Conservation (phyloP, 1,284 basidiomycete species). For the Blastosporella zonata region DNA sequence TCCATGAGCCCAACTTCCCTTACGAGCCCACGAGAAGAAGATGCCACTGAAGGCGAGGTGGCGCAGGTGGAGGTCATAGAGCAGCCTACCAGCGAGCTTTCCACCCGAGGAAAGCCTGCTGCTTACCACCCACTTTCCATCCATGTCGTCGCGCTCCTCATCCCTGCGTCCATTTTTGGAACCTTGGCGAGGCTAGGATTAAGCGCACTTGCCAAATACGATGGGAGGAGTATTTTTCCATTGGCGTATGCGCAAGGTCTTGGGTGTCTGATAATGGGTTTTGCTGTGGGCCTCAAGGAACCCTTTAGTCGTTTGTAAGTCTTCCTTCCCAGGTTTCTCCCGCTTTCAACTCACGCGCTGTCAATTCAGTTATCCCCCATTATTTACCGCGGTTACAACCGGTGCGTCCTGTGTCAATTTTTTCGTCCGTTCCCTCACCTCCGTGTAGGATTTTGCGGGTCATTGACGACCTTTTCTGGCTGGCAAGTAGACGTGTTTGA, state of each 20-base stretch:
- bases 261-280: slow-evolving; percentile 93
- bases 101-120: slow-evolving; percentile 30
- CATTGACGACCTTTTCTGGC: slow-evolving; percentile 92
- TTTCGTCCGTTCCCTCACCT: neutral
- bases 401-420: slow-evolving; percentile 39
- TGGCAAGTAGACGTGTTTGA: slow-evolving; percentile 92
- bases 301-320: slow-evolving; percentile 75
- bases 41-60: slow-evolving; percentile 7
- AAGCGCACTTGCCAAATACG: slow-evolving; percentile 66
- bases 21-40: slow-evolving; percentile 9
- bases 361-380: slow-evolving; percentile 70
- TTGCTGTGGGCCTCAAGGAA: slow-evolving; percentile 65
- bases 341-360: slow-evolving; percentile 4
- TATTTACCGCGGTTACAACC: slow-evolving; percentile 88
- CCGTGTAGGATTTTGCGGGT: slow-evolving; percentile 85
- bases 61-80: slow-evolving; percentile 41
- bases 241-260: slow-evolving; percentile 86
- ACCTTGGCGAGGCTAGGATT: slow-evolving; percentile 76
- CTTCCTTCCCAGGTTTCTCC: neutral
- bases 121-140: slow-evolving; percentile 57
- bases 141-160: slow-evolving; percentile 67
- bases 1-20: slow-evolving; percentile 7
- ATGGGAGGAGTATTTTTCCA: slow-evolving; percentile 77
- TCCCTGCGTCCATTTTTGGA: slow-evolving; percentile 78
- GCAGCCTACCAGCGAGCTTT: slow-evolving; percentile 41